Conservation (phyloP, 768 basidiomycete genomes). For the Lyophyllum decastes region DNA sequence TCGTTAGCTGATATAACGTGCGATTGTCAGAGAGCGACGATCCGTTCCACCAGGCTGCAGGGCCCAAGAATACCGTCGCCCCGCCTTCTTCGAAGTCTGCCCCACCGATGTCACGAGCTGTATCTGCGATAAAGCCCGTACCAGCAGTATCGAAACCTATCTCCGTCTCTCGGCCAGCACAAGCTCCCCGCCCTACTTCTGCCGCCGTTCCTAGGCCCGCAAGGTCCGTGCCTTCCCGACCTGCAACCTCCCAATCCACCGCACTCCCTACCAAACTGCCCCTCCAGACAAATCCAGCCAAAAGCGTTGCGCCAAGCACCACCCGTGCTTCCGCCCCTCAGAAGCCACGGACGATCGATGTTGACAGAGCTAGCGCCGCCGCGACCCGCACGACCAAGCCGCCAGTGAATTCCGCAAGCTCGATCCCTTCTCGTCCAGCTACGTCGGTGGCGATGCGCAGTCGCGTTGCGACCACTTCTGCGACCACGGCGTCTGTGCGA, state of each 20-base stretch:
- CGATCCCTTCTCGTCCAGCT: slow-evolving; percentile 6
- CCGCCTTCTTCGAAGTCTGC: not conserved
- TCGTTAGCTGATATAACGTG: not conserved
- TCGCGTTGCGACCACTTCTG: slow-evolving; percentile 3
- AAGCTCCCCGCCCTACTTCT: not conserved
- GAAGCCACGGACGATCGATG: not conserved
- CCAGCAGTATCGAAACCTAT: not conserved
- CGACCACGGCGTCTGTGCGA: not conserved
- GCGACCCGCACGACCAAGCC: not conserved
- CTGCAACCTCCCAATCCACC: not conserved
- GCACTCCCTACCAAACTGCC: not conserved
- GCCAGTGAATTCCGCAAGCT: not conserved
- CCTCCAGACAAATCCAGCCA: not conserved
- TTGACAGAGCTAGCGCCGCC: not conserved
- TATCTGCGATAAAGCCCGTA: not conserved
- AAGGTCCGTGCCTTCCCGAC: not conserved
- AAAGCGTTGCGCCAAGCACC: not conserved
- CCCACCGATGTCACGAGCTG: not conserved
- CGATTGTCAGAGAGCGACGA: slow-evolving; percentile 27
- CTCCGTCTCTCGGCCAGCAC: not conserved
- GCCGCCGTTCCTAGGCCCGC: not conserved
- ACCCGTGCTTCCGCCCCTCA: not conserved
- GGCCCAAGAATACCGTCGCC: not conserved
- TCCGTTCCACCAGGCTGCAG: slow-evolving; percentile 23
- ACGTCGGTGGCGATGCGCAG: slow-evolving; percentile 4